These are phyloP conservation scores for Xylaria curta DNA, from an alignment of 495 filamentous ascomycete species.

Conservation along the genomic window DNA sequence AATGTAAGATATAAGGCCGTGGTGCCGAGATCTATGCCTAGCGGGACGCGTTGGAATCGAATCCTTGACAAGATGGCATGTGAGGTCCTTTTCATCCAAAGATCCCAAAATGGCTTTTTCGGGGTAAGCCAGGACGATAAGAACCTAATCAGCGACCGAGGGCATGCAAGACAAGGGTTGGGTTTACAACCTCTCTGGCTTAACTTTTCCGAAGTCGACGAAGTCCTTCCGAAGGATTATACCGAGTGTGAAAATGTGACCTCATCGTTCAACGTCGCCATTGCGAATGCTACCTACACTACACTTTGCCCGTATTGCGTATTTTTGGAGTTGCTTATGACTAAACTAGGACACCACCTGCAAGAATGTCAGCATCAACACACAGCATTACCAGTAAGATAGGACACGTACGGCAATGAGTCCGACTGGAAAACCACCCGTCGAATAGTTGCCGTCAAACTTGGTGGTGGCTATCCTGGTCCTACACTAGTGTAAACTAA, in stretches of 20 bases:
- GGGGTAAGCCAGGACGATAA: background rate
- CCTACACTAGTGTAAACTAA: constrained; percentile 7
- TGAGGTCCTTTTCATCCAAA: constrained; percentile 3
- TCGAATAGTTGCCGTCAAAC: background rate
- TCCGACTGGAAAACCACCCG: background rate
- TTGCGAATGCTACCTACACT: background rate
- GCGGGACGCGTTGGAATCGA: background rate
- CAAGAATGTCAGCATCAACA: background rate
- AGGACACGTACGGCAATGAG: background rate
- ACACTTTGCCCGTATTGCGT: background rate
- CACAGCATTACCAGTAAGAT: background rate
- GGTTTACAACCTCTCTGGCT: background rate
- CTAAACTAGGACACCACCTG: background rate
- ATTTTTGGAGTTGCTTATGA: constrained; percentile 1
- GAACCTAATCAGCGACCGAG: background rate
- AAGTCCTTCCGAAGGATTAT: background rate
- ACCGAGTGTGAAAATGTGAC: background rate
- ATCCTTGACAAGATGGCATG: background rate
- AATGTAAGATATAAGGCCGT: background rate
- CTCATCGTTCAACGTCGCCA: background rate
- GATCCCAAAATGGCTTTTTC: background rate
- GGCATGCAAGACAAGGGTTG: background rate
- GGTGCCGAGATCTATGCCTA: background rate
- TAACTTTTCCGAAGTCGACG: background rate
- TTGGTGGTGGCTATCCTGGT: background rate